Base-by-base conservation (phyloP, 2,329 filamentous ascomycete species). In the Amauroascus verrucosus region DNA sequence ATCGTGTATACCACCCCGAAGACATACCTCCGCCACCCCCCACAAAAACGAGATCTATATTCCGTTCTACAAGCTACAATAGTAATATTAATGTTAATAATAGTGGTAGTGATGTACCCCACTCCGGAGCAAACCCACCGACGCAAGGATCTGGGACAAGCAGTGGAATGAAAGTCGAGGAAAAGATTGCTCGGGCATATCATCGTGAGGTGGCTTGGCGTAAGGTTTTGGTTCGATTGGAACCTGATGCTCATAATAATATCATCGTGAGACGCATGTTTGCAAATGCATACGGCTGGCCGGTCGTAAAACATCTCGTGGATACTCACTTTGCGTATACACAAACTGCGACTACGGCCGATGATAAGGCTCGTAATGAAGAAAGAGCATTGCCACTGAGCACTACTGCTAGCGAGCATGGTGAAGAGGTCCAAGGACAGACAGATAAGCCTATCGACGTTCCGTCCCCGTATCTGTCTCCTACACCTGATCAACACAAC, bases 231-330 rank as follows among this genome's bases (percentile, higher is more conserved):
- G 93, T 98, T 13, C 86, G 93, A 51, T 77, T 98, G 1, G 91
- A 98, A 66, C 93, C 93, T 0, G 93, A 98, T 69, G 93, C 93
- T 0, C 93, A 98, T 72, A 98, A 98, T 70, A 98, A 98, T 68
- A 95, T 98, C 60, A 85, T 97, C 56, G 93, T 98, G 22, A 85
- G 93, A 14, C 84, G 93, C 53, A 95, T 89, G 84, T 98, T 98
- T 67, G 85, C 89, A 54, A 98, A 98, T 64, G 93, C 93, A 0
- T 95, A 95, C 62, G 93, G 93, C 1, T 98, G 93, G 93, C 93
- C 93, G 0, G 93, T 98, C 0, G 76, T 97, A 48, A 90, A 96
- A 70, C 93, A 98, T 70, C 73, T 97, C 18, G 91, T 93, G 50
- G 90, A 97, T 63, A 89, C 88, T 0, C 93, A 98, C 70, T 98